phyloP scores from a whole-genome alignment of 139 green algal genomes.

The Parachlorella kessleri region DNA sequence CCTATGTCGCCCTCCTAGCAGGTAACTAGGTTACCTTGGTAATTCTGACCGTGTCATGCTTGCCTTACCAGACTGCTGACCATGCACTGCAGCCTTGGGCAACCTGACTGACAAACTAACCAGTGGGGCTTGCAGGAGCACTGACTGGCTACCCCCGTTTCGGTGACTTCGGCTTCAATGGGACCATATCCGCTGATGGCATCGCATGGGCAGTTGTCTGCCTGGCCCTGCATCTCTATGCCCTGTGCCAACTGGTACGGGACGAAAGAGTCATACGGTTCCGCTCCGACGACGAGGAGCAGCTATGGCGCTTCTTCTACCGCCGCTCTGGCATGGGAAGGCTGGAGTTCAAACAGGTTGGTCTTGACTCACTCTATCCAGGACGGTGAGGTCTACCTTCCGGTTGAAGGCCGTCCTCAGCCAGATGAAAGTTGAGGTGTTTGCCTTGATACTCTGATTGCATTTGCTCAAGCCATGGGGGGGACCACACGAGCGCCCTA shows the following conservation, averaged over 20 bases:
- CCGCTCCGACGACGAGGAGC: slow-evolving; percentile 35
- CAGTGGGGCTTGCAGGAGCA: neutral
- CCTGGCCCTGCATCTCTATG: slow-evolving; percentile 21
- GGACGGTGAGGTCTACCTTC: no score
- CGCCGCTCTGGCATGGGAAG: slow-evolving; percentile 34
- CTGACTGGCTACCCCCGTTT: neutral
- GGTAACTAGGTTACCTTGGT: no score
- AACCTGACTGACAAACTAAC: no score
- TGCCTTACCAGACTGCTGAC: no score
- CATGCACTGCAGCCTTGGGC: no score
- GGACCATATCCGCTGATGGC: neutral
- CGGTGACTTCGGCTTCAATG: neutral
- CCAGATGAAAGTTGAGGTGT: no score
- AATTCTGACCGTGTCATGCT: no score
- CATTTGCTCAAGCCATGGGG: no score
- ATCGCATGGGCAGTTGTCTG: slow-evolving; percentile 17
- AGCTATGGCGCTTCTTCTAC: slow-evolving; percentile 40
- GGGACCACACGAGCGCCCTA: no score
- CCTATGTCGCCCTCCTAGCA: slow-evolving; percentile 25
- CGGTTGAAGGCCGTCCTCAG: no score
- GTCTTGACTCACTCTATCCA: no score
- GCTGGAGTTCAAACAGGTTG: slow-evolving; percentile 34
- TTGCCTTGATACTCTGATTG: no score
- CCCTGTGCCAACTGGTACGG: slow-evolving; percentile 17
- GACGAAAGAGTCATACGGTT: slow-evolving; percentile 43